These are phyloP conservation scores for Juncus effusus DNA, from an alignment of 176 grass and related monocot species.

Conservation along the genomic window DNA sequence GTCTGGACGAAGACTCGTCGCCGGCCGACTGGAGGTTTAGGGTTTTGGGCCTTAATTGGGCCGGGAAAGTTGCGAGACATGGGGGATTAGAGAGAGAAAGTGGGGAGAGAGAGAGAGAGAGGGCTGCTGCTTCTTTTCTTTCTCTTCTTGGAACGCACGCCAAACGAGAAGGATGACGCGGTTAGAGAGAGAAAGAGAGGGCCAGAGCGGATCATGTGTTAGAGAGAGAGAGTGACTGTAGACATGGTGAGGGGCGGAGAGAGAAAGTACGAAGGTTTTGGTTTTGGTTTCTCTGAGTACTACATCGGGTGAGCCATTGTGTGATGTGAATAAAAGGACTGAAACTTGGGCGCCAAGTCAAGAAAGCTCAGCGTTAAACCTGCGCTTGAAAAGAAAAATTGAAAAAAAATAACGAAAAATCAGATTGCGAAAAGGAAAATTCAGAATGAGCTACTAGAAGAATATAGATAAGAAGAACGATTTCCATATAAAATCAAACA, in stretches of 20 bases:
- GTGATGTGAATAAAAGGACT: background rate
- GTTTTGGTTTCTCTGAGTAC: conserved; percentile 21
- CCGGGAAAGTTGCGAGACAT: conserved; percentile 62
- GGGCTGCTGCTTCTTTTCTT: conserved; percentile 17
- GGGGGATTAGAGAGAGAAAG: background rate
- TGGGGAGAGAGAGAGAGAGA: background rate
- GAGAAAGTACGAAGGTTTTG: conserved; percentile 19
- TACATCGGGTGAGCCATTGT: background rate
- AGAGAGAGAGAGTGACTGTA: background rate
- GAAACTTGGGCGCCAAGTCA: background rate
- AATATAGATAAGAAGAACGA: background rate
- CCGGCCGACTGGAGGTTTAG: conserved; percentile 40
- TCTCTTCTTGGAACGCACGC: conserved; percentile 64
- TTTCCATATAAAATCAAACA: background rate
- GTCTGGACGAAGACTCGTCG: conserved; percentile 83
- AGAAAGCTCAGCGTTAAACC: conserved; percentile 34
- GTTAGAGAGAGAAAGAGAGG: conserved; percentile 51
- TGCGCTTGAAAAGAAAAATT: conserved; percentile 30
- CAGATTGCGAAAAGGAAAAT: background rate
- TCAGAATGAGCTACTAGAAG: background rate
- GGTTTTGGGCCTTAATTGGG: conserved; percentile 51
- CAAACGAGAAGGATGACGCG: conserved; percentile 48
- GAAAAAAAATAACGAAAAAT: background rate
- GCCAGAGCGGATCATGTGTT: conserved; percentile 4
- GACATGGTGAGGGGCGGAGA: conserved; percentile 1